Conservation (phyloP, 2,329 filamentous ascomycete genomes). For the Xylaria sp. region DNA sequence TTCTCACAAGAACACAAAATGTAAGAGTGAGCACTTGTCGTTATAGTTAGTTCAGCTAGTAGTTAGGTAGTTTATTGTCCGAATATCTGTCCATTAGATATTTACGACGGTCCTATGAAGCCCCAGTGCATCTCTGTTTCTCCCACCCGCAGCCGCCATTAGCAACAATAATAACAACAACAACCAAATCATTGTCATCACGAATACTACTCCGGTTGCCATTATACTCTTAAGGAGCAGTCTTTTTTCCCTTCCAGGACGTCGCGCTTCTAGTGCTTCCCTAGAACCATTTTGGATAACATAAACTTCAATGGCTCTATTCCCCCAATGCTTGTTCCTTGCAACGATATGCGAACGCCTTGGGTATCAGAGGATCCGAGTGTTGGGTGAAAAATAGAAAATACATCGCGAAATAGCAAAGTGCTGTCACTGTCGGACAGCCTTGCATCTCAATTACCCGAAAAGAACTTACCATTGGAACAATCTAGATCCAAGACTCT, state of each 20-base stretch:
- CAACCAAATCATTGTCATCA: slow-evolving; percentile 2
- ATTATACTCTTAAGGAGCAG: slow-evolving; percentile 3
- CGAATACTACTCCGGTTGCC: slow-evolving; percentile 10
- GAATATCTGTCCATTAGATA: slow-evolving; percentile 13
- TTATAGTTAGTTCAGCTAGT: background rate
- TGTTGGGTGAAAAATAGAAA: slow-evolving; percentile 18
- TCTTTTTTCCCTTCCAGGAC: background rate
- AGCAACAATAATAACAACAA: slow-evolving; percentile 14
- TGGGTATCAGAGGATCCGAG: slow-evolving; percentile 37
- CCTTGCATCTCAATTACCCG: slow-evolving; percentile 12
- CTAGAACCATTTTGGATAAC: background rate
- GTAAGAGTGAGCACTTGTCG: background rate
- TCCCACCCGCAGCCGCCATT: slow-evolving; percentile 1
- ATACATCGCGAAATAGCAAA: slow-evolving; percentile 26
- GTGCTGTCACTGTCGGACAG: slow-evolving; percentile 3
- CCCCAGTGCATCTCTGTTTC: slow-evolving; percentile 8
- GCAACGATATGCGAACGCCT: slow-evolving; percentile 33
- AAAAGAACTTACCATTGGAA: slow-evolving; percentile 42
- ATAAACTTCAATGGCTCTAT: slow-evolving; percentile 12
- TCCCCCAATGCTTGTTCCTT: slow-evolving; percentile 16
- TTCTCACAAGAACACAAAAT: background rate
- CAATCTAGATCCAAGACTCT: slow-evolving; percentile 19
- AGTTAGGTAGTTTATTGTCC: slow-evolving; percentile 5
- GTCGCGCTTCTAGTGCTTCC: slow-evolving; percentile 6
- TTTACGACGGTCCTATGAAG: slow-evolving; percentile 5